Evolutionary conservation across 441 rosid species (phyloP), one percentile per base, ranked within the genome.

Genomic region (Hura crepitans): DNA sequence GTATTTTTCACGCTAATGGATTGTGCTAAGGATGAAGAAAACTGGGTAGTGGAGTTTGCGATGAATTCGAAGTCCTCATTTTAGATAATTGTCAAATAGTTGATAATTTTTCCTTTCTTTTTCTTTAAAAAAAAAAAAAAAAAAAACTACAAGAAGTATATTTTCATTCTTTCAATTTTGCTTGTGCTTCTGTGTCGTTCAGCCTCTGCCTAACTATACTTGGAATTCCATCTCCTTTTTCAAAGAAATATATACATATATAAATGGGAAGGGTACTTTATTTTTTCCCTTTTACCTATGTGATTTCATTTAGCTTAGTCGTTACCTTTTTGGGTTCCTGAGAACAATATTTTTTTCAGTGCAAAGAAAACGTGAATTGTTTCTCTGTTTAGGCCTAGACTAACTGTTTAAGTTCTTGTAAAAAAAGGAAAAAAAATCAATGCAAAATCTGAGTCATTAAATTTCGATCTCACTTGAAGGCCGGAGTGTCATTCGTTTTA

Each of bases 21-120:
- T 56, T 42, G 42, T 33, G 31, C 49, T 22, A 17, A 63, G 15
- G 5, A 55, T 39, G 62, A 20, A 5, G 20, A 33, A 33, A 66
- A 8, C 13, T n/a, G 37, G 74, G 70, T 63, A 14, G 39, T 72
- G 31, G 74, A 72, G 77, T 77, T 77, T 59, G 68, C 51, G 1
- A 43, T n/a, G 54, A 69, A 58, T 66, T 73, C 50, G 4, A 69
- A 65, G 47, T 73, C 68, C 59, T 25, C 13, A 10, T 12, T n/a
- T n/a, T n/a, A n/a, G n/a, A n/a, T n/a, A n/a, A n/a, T n/a, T n/a
- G n/a, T n/a, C n/a, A n/a, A n/a, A n/a, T 37, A 37, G 42, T 1
- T 37, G 42, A 4, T 37, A 37, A 37, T 37, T 42, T 39, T 12
- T 23, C 30, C 53, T 43, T 17, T 18, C 7, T 20, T 42, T 11